Conservation (phyloP, 441 rosid species). For the Daphne laureola region DNA sequence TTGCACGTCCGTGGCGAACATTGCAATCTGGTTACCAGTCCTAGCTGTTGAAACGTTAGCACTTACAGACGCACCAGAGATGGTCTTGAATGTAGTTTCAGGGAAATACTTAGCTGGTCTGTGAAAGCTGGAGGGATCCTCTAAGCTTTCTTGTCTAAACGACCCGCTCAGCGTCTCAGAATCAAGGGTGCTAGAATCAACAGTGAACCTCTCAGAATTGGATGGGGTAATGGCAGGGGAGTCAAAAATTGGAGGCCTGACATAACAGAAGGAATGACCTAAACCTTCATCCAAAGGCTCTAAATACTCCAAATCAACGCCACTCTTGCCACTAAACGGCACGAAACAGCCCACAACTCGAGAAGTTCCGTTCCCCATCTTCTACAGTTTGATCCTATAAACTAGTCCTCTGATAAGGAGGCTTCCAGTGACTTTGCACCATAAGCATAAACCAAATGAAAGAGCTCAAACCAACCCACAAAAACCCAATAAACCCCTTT, state of each 20-base stretch:
- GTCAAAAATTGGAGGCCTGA: constrained; percentile 73
- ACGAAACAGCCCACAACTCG: constrained; percentile 92
- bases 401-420: constrained; percentile 36
- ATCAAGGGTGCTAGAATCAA: constrained; percentile 89
- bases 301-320: constrained; percentile 75
- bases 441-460: constrained; percentile 40
- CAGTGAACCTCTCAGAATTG: constrained; percentile 88
- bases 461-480: constrained; percentile 34
- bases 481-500: constrained; percentile 51
- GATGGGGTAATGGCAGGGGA: constrained; percentile 89
- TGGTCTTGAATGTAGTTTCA: constrained; percentile 81
- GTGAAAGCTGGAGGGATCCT: constrained; percentile 55
- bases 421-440: constrained; percentile 42
- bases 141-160: constrained; percentile 65
- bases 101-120: constrained; percentile 54
- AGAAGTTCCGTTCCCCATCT: constrained; percentile 94
- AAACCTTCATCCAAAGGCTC: constrained; percentile 91
- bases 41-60: constrained; percentile 94
- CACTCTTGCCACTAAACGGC: constrained; percentile 68
- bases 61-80: constrained; percentile 96
- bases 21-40: constrained; percentile 73
- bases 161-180: constrained; percentile 85
- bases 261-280: constrained; percentile 94
- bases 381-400: constrained; percentile 20
- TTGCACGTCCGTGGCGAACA: constrained; percentile 55